Evolutionary conservation across 352 stramenopile genomes (phyloP), one percentile per base, ranked within the genome.

Genomic region (Globisporangium uncinulatum): DNA sequence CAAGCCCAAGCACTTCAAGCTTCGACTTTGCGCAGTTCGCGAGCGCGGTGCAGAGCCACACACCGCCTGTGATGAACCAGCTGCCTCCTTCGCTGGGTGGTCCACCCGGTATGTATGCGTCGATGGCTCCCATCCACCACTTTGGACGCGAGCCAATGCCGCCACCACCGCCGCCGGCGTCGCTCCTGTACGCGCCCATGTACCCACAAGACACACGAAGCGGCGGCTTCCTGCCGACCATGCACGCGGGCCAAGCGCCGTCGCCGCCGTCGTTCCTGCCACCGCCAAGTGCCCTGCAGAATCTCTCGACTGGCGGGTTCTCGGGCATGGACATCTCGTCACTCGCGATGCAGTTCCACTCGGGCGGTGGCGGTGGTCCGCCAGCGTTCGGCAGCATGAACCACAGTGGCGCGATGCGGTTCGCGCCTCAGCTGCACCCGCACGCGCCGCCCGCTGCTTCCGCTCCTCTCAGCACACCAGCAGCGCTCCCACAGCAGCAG

Each of bases 301-400:
- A 58, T 19, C 52, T 29, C 24, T 29, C 29, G 58, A 51, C 45
- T 21, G 63, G 41, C 45, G 39, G 20, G 24, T 56, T 24, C 15
- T 41, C 24, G 17, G 66, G 54, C 20, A 78, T 86, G 29, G 78
- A 89, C 48, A 69, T 89, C 43, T 74, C 83, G 8, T 75, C 80
- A 9, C 69, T 93, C 20, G 80, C 83, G 15, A 93, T 93, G 83
- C 80, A 91, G 53, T 93, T 93, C 58, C 83, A 93, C 54, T 44
- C 63, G 2, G 54, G 54, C 15, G 37, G 61, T 10, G 59, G 47
- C 44, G 72, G 67, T 37, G 34, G 50, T 14, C 31, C 37, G 31
- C 44, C 47, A 57, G 60, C 67, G 20, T 79, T 77, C 50, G 24
- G 24, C 24, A 57, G 71, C n/a, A 34, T 56, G 24, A 62, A 52